Base-by-base conservation (phyloP, 202 grass and related monocot species). In the Musa balbisiana region DNA sequence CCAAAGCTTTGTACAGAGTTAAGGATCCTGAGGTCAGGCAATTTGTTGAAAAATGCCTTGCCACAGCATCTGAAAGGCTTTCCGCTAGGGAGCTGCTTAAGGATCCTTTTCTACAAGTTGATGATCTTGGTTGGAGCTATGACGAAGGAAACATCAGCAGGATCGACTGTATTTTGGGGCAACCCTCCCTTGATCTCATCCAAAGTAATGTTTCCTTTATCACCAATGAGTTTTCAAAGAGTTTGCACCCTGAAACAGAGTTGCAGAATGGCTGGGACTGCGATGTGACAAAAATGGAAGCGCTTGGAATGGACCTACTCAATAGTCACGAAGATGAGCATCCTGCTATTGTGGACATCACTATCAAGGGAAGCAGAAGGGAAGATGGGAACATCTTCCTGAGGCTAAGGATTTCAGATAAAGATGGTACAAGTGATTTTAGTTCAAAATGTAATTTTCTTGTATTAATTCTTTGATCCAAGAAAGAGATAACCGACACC, bases 301-400 rank as follows among this genome's bases (percentile, higher is more conserved):
- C 70, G 19, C 86, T 86, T 73, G 87, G 85, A 27, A 89, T 99
- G 70, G 74, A 92, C n/a, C 78, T 99, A 27, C 90, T 99, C 89
- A 83, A 90, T 2, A 78, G 87, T 10, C 89, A 90, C 1, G 86
- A 95, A 69, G 91, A 97, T 79, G 94, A 95, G 8, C 83, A 80
- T 51, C 83, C 83, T 78, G 73, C 87, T 70, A 85, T 83, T 80
- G 69, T 95, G 55, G 91, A 99, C 82, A 94, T 99, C 68, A 88
- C 86, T 67, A 99, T 99, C 74, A 90, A 88, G 85, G 95, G 95
- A 71, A 95, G 81, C 80, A 94, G 85, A 55, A 92, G 82, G 65
- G 95, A 88, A 67, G 89, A 95, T 79, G 91, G 89, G 62, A 69
- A 82, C 63, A 90, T 99, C 58, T 95, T 88, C 84, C 83, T 99